phyloP scores from a whole-genome alignment of 768 basidiomycete species.

The Auricularia heimuer region DNA sequence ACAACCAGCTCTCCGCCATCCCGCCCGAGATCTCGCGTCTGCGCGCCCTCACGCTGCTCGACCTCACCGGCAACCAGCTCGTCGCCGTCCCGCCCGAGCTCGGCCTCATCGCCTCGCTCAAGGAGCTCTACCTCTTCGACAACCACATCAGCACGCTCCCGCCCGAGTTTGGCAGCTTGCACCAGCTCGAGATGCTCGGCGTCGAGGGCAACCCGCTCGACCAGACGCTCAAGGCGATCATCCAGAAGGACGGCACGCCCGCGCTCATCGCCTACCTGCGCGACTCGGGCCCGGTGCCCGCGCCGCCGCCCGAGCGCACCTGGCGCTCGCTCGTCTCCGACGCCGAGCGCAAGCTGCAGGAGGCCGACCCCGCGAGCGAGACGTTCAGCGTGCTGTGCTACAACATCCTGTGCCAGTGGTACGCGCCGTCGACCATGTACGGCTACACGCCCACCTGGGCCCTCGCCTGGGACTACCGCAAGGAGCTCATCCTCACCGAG shows the following conservation, averaged over 20 bases:
- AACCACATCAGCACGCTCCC: conserved; percentile 85
- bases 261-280: conserved; percentile 85
- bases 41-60: conserved; percentile 78
- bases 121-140: conserved; percentile 93
- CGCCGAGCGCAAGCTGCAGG: conserved; percentile 48
- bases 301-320: conserved; percentile 67
- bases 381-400: conserved; percentile 76
- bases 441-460: conserved; percentile 98
- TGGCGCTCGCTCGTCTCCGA: conserved; percentile 60
- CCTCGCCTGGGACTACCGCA: conserved; percentile 88
- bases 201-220: conserved; percentile 94
- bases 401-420: conserved; percentile 90
- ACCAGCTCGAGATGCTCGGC: conserved; percentile 87
- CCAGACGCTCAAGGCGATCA: conserved; percentile 56
- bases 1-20: conserved; percentile 72
- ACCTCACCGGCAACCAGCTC: conserved; percentile 84
- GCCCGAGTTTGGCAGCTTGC: conserved; percentile 76
- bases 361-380: conserved; percentile 59
- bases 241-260: conserved; percentile 92
- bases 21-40: conserved; percentile 79
- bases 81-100: conserved; percentile 71
- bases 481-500: conserved; percentile 79
- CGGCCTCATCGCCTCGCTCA: conserved; percentile 80
- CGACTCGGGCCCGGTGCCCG: conserved; percentile 79
- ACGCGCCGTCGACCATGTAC: conserved; percentile 80